These are phyloP conservation scores for Powellomyces hirtus DNA, from an alignment of 192 early-diverging fungal species.

Conservation along the genomic window DNA sequence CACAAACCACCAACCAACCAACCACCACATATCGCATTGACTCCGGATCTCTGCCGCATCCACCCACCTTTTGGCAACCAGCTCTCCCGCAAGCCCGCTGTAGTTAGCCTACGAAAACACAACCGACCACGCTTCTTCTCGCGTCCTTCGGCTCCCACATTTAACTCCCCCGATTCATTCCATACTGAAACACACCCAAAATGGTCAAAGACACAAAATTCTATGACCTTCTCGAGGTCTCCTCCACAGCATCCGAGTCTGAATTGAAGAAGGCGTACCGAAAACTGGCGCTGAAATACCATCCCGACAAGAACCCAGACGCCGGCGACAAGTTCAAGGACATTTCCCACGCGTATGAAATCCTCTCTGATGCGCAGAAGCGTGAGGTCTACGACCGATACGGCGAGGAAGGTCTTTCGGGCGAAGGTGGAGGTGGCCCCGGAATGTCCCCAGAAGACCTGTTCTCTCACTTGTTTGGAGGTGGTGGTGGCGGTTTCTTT, in stretches of 20 bases:
- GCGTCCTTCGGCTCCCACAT: too few species aligned
- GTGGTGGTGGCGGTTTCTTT: constrained; percentile 54
- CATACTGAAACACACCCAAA: neutral
- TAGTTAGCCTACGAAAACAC: too few species aligned
- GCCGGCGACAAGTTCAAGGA: constrained; percentile 96
- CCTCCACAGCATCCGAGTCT: constrained; percentile 67
- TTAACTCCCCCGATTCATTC: too few species aligned
- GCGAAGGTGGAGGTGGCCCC: constrained; percentile 67
- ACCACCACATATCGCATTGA: too few species aligned
- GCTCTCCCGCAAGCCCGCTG: too few species aligned
- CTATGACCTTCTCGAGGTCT: constrained; percentile 88
- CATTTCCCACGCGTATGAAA: constrained; percentile 96
- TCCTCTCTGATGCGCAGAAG: constrained; percentile 89
- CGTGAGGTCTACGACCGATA: constrained; percentile 90
- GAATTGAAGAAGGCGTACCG: constrained; percentile 98
- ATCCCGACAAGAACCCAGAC: constrained; percentile 90
- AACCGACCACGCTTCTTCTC: too few species aligned
- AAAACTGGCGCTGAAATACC: constrained; percentile 93
- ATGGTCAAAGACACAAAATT: constrained; percentile 82
- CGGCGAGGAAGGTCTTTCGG: constrained; percentile 88
- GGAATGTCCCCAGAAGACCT: constrained; percentile 89
- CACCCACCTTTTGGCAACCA: too few species aligned
- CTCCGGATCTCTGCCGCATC: too few species aligned
- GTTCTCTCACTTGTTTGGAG: constrained; percentile 96
- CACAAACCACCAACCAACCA: too few species aligned